A percentile compares a stretch with the other conserved stretches of the same genome.
phyloP scores from a whole-genome alignment of 768 basidiomycete species.

The Boletus reticulatus region DNA sequence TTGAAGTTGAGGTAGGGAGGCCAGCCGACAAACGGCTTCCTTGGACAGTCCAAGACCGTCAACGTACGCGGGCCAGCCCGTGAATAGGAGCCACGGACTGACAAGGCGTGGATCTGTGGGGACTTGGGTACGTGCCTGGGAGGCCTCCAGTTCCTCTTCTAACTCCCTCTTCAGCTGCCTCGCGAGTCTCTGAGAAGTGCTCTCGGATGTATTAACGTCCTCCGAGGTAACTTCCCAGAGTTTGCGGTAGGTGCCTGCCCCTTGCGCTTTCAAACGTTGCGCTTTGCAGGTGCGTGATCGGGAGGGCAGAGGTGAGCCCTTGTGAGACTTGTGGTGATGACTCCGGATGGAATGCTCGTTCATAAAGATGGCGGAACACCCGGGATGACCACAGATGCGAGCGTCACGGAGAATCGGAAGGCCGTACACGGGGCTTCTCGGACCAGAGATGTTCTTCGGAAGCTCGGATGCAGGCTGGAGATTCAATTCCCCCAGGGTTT shows the following conservation, averaged over 20 bases:
- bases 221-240: neutral
- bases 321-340: too few species aligned
- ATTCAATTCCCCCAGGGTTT: too few species aligned
- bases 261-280: neutral
- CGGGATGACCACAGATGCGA: too few species aligned
- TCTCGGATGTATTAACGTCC: neutral
- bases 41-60: fast-evolving
- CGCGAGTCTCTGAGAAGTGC: neutral
- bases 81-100: neutral
- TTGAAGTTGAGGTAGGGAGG: neutral
- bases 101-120: neutral
- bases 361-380: too few species aligned
- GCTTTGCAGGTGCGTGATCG: neutral
- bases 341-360: too few species aligned
- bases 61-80: neutral
- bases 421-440: too few species aligned
- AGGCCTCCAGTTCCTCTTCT: neutral
- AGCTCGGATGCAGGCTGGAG: too few species aligned
- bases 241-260: neutral
- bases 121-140: neutral
- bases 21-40: fast-evolving
- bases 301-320: too few species aligned
- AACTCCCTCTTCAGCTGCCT: neutral
- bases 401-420: too few species aligned
- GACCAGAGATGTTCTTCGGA: too few species aligned